Evolutionary conservation across 202 grass and related monocot genomes (phyloP), one percentile per base, ranked within the genome.

Genomic region (Bolboschoenoplectus hybrid): DNA sequence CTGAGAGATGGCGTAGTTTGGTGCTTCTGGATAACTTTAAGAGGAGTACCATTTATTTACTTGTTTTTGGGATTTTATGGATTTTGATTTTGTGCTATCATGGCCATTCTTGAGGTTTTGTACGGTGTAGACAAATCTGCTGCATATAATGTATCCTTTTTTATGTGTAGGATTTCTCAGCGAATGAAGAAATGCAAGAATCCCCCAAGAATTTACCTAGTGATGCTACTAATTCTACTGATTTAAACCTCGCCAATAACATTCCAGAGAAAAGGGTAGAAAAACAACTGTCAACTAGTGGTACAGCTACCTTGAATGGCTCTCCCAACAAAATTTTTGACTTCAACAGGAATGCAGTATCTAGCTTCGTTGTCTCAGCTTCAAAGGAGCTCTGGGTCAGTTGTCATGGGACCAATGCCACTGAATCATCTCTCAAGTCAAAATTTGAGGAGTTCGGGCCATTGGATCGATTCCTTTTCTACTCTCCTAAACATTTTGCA

Each of bases 331-430:
- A 63, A 86, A 67, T 82, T 63, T 91, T 86, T 88, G 89, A 94
- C 87, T 87, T 88, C 89, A 92, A 92, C 89, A 86, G 86, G 62
- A 85, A 87, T 91, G 82, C 79, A 79, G 79, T 82, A 57, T 85
- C 89, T 45, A 88, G 88, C 36, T 91, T 92, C 74, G 90, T 97
- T 73, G 89, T 94, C 72, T 91, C 88, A 84, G 91, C 93, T 85
- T 94, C 94, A 26, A 97, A 93, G 89, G 91, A 93, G 85, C 92
- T 97, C 77, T 97, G 92, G 92, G 82, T 94, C 72, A 85, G 92
- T 66, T 91, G 79, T 78, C 57, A 92, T 36, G 92, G 92, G 67
- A 91, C 70, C 84, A 88, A 82, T 85, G 89, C 91, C 53, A 16
- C 89, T 57, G 92, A 94, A 88, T 44, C 85, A 76, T 64, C 85